Percentiles rank a stretch among this genome's conserved stretches.
These are phyloP conservation scores for Suillus occidentalis DNA, from an alignment of 768 basidiomycete genomes.

Conservation along the genomic window DNA sequence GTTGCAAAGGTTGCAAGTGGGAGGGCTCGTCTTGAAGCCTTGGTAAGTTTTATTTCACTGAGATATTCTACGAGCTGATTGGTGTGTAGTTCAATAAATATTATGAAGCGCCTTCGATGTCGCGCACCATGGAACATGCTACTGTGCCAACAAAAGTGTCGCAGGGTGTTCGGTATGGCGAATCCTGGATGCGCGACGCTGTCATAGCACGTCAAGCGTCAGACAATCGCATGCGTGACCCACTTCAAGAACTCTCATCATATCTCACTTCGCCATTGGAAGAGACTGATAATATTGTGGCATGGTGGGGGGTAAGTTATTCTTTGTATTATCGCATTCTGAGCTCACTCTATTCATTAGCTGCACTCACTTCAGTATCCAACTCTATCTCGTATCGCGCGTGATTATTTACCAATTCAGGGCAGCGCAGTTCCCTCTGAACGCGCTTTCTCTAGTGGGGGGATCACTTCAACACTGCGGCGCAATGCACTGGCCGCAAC, in stretches of 20 bases:
- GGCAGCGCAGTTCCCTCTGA: slow-evolving; percentile 22
- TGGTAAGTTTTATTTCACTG: not conserved
- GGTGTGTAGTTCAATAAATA: not conserved
- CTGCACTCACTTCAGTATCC: slow-evolving; percentile 18
- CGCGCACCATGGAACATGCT: not conserved
- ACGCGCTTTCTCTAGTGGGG: slow-evolving; percentile 27
- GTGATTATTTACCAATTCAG: slow-evolving; percentile 12
- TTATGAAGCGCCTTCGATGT: not conserved
- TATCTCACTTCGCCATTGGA: too few species aligned
- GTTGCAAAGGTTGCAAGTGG: not conserved
- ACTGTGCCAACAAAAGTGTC: not conserved
- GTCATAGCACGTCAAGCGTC: not conserved
- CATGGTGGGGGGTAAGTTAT: slow-evolving; percentile 1
- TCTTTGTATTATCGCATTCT: not conserved
- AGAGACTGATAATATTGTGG: not conserved
- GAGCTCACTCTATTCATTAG: slow-evolving; percentile 2
- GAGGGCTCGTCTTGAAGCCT: not conserved
- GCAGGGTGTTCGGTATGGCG: not conserved
- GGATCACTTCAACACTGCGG: slow-evolving; percentile 21
- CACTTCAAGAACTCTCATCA: too few species aligned
- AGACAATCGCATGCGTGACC: not conserved
- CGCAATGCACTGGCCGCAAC: slow-evolving; percentile 21
- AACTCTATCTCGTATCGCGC: slow-evolving; percentile 14
- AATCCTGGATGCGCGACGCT: not conserved
- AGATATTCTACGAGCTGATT: not conserved